Evolutionary conservation across 169 alveolate species (phyloP).

Genomic region (Plasmodium ovale): DNA sequence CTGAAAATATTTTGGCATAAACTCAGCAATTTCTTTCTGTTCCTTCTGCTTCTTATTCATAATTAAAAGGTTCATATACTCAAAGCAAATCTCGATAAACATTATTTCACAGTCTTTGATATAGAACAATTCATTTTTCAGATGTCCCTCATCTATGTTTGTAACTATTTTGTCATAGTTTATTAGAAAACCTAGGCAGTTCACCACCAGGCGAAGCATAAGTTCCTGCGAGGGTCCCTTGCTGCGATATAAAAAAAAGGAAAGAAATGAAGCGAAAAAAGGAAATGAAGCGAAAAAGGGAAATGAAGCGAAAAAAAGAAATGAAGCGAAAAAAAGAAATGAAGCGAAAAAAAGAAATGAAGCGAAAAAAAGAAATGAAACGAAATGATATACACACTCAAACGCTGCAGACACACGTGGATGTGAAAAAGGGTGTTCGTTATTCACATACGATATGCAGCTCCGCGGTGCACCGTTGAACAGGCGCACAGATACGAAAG

Average conservation of each 20-base stretch:
- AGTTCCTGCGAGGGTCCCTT: slow-evolving; percentile 20
- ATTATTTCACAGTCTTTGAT: slow-evolving; percentile 22
- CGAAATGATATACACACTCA: too few relatives aligned
- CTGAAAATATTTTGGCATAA: slow-evolving; percentile 18
- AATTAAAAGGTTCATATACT: slow-evolving; percentile 44
- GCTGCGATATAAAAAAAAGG: slow-evolving; percentile 13
- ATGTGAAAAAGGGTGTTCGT: too few relatives aligned
- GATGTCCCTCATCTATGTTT: neutral
- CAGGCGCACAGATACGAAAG: too few relatives aligned
- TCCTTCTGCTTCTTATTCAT: slow-evolving; percentile 40
- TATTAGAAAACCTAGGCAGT: slow-evolving; percentile 22
- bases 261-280: neutral
- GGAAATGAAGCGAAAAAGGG: neutral
- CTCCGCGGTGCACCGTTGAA: too few relatives aligned
- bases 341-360: too few relatives aligned
- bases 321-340: too few relatives aligned
- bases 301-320: neutral
- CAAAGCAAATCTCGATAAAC: slow-evolving; percentile 58
- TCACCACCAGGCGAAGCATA: slow-evolving; percentile 28
- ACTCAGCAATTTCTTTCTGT: slow-evolving; percentile 7
- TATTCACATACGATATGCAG: too few relatives aligned
- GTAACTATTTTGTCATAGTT: slow-evolving; percentile 2
- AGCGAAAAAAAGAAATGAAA: too few relatives aligned
- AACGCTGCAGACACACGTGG: too few relatives aligned
- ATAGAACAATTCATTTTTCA: slow-evolving; percentile 14